phyloP scores from a whole-genome alignment of 805 yeast genomes.

The Candida andamanensis region DNA sequence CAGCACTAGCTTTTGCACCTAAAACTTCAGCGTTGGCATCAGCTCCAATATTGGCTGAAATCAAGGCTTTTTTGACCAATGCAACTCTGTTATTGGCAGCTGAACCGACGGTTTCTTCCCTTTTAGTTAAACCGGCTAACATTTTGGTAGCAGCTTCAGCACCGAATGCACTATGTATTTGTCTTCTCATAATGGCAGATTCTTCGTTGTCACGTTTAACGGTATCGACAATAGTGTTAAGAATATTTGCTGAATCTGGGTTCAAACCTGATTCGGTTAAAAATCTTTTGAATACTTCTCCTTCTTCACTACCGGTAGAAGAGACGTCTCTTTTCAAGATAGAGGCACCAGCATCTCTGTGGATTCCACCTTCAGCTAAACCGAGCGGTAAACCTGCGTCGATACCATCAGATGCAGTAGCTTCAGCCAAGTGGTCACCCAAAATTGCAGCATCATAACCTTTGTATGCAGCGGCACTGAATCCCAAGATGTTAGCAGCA shows the following conservation, averaged over 20 bases:
- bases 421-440: conserved; percentile 14
- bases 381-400: conserved; percentile 6
- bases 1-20: conserved; percentile 7
- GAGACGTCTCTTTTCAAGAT: conserved; percentile 6
- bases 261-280: conserved; percentile 7
- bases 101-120: conserved; percentile 5
- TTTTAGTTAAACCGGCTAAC: conserved; percentile 4
- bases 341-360: conserved; percentile 4
- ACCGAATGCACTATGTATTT: conserved; percentile 7
- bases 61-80: conserved; percentile 12
- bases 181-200: conserved; percentile 8
- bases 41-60: conserved; percentile 7
- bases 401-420: conserved; percentile 6
- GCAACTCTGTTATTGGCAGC: conserved; percentile 9
- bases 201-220: conserved; percentile 11
- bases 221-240: conserved; percentile 6
- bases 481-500: conserved; percentile 7
- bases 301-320: conserved; percentile 8
- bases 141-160: conserved; percentile 3
- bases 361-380: conserved; percentile 4
- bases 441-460: conserved; percentile 9
- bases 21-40: conserved; percentile 8
- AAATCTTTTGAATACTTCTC: conserved; percentile 8
- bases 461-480: conserved; percentile 5
- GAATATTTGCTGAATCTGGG: conserved; percentile 2